phyloP scores from a whole-genome alignment of 2,329 filamentous ascomycete species.

The Pyricularia pennisetigena region DNA sequence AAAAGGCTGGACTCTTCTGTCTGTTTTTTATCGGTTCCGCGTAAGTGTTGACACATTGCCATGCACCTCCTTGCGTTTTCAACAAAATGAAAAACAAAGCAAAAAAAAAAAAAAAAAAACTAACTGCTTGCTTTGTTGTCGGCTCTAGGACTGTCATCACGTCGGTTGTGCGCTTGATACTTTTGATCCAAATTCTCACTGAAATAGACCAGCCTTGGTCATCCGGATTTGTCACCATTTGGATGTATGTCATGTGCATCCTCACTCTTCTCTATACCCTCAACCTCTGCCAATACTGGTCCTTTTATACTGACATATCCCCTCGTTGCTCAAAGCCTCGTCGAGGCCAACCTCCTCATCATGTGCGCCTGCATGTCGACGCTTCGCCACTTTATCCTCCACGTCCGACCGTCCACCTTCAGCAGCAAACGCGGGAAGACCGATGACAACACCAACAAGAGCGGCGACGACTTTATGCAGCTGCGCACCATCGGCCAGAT shows the following conservation, averaged over 20 bases:
- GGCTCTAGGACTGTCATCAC: slow-evolving; percentile 4
- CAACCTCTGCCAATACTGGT: too few relatives aligned
- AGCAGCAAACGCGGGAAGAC: neutral
- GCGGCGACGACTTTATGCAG: neutral
- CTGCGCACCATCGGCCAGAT: slow-evolving; percentile 2
- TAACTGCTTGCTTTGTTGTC: neutral
- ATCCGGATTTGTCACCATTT: neutral
- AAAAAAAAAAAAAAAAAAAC: too few relatives aligned
- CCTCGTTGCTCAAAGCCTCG: neutral
- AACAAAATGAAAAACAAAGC: too few relatives aligned
- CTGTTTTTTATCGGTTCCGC: slow-evolving; percentile 8
- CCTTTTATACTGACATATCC: neutral
- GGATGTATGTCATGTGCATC: neutral
- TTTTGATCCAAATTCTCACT: neutral
- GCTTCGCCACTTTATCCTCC: slow-evolving; percentile 4
- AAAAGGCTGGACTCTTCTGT: slow-evolving; percentile 8
- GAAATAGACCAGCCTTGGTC: neutral
- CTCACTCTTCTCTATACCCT: too few relatives aligned
- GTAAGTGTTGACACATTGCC: slow-evolving; percentile 4
- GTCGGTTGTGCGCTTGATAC: slow-evolving; percentile 1
- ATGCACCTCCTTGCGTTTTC: too few relatives aligned
- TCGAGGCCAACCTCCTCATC: slow-evolving; percentile 6
- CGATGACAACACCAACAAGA: neutral
- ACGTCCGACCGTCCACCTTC: neutral
- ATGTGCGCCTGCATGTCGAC: slow-evolving; percentile 6